Conservation (phyloP, 1,139 yeast species). For the Blastobotrys elegans region DNA sequence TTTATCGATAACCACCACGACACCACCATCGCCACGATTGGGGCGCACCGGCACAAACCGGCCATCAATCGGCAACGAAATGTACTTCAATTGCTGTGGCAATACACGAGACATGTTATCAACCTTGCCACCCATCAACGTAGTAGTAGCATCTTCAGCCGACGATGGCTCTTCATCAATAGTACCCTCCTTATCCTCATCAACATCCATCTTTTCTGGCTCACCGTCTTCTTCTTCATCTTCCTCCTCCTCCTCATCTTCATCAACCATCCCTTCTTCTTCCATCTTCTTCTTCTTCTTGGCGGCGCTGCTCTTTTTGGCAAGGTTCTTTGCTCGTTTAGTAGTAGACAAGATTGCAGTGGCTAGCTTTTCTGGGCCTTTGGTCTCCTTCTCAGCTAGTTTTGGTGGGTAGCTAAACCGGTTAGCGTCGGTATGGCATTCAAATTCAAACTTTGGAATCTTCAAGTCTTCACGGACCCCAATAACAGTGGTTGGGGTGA, state of each 20-base stretch:
- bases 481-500: conserved; percentile 85
- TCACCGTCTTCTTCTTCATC: conserved; percentile 22
- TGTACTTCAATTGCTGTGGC: conserved; percentile 83
- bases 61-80: conserved; percentile 58
- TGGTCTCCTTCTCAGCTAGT: conserved; percentile 71
- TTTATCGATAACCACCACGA: conserved; percentile 70
- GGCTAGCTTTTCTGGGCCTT: conserved; percentile 83
- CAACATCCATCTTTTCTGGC: conserved; percentile 19
- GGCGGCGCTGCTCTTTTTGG: conserved; percentile 52
- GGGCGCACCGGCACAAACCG: conserved; percentile 82
- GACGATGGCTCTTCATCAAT: conserved; percentile 15
- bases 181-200: conserved; percentile 17
- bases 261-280: conserved; percentile 21
- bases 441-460: conserved; percentile 77
- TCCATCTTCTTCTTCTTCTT: conserved; percentile 51
- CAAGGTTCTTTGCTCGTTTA: conserved; percentile 86
- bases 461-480: conserved; percentile 84
- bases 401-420: conserved; percentile 88
- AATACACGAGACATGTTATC: conserved; percentile 81
- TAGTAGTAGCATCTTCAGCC: conserved; percentile 49
- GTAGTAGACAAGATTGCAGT: conserved; percentile 95
- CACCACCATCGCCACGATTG: conserved; percentile 61
- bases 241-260: conserved; percentile 20
- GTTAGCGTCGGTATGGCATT: conserved; percentile 76
- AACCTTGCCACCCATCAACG: conserved; percentile 45